Evolutionary conservation across 352 stramenopile genomes (phyloP), one percentile per base, ranked within the genome.

Genomic region (Phytopythium aichiense): DNA sequence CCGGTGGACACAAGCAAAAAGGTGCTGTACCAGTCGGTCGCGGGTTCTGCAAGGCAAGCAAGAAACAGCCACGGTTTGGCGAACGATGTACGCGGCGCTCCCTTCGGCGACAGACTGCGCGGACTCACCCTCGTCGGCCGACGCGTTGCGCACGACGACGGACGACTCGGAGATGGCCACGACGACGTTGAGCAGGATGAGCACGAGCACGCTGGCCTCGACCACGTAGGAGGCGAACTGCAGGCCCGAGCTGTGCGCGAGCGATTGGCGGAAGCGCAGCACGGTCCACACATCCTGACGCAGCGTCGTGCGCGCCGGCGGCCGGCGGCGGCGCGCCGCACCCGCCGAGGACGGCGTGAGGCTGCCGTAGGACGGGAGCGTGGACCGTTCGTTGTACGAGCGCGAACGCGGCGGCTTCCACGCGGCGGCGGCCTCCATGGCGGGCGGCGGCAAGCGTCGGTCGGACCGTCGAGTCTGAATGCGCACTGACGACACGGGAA

Each of bases 111-210:
- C 25, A 30, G 25, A 30, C 25, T 30, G 25, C 25, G 25, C 25
- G 25, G 18, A 2, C 23, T 35, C 20, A 22, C 30, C 43, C 25
- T 30, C 25, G 15, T 45, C 31, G 4, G 40, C 63, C 2, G 56
- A 49, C 43, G 43, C 48, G 23, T 63, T 65, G 30, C 65, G 59
- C 15, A 73, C 35, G 23, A 74, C 53, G 31, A 50, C 53, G 4
- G 74, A 65, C 18, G 77, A 79, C 53, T 81, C 73, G 18, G 72
- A 73, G 64, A 88, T 74, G 40, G 77, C 77, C 45, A 88, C 62
- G 28, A 87, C 56, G 45, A 88, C 79, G 43, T 88, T 88, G 45
- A 87, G 58, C 45, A 87, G 61, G 37, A 88, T 87, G 53, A 88
- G 74, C 49, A 61, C 70, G 42, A 88, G 64, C 15, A 88, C 58